phyloP scores from a whole-genome alignment of 257 asterid species.

The Paulownia fortunei region DNA sequence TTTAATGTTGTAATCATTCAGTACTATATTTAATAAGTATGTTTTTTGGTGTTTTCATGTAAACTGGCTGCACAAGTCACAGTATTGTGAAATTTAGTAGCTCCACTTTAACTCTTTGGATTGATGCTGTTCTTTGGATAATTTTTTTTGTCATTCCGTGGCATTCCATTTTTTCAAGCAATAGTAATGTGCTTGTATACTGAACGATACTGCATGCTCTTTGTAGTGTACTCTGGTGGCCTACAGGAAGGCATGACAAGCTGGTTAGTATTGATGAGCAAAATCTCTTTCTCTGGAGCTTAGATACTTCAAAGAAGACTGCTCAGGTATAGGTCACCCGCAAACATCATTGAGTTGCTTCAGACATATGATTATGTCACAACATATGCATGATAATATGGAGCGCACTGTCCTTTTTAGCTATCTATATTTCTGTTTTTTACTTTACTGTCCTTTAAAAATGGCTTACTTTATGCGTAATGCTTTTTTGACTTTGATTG shows the following conservation, averaged over 20 bases:
- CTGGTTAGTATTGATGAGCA: conserved; percentile 89
- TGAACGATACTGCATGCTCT: conserved; percentile 36
- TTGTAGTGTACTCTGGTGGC: conserved; percentile 95
- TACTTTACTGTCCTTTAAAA: not conserved
- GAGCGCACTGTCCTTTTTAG: not conserved
- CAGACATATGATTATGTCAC: conserved; percentile 24
- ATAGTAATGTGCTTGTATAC: conserved; percentile 26
- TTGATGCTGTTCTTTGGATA: not conserved
- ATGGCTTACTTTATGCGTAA: not conserved
- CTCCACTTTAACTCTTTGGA: conserved; percentile 2
- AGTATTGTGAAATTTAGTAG: conserved; percentile 8
- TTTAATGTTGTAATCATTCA: not conserved
- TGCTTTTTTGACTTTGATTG: conserved; percentile 1
- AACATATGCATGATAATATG: conserved; percentile 5
- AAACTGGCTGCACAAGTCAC: not conserved
- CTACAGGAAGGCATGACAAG: conserved; percentile 96
- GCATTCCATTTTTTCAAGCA: conserved; percentile 3
- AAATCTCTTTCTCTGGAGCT: conserved; percentile 83
- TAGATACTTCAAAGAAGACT: conserved; percentile 84
- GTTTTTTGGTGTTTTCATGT: conserved; percentile 5
- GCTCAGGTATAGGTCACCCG: conserved; percentile 72
- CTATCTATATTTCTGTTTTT: not conserved
- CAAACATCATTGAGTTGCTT: conserved; percentile 28
- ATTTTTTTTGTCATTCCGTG: not conserved
- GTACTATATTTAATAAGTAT: not conserved